A percentile compares a stretch with the other conserved stretches of the same genome.
phyloP scores from a whole-genome alignment of 2,329 filamentous ascomycete species.

The Aureobasidium vineae region DNA sequence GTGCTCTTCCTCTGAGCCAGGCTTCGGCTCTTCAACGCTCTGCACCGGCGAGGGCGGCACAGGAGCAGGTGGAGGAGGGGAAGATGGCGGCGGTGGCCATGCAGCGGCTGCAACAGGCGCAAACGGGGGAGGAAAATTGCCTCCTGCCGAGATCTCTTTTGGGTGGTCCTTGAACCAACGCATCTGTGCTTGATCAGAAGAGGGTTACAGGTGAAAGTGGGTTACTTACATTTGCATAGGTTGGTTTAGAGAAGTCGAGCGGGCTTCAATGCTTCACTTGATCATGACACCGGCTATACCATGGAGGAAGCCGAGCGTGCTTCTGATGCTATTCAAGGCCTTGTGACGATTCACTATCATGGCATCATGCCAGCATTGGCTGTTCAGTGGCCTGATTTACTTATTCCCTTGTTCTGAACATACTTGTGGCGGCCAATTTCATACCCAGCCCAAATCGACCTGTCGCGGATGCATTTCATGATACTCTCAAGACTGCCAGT shows the following conservation, averaged over 20 bases:
- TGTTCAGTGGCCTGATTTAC: neutral
- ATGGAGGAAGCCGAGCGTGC: neutral
- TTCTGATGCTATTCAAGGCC: neutral
- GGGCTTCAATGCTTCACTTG: neutral
- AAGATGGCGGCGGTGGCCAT: neutral
- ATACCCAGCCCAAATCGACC: too few species aligned
- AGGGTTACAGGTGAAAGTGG: neutral
- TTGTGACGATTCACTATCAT: neutral
- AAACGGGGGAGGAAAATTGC: neutral
- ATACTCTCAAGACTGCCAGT: neutral
- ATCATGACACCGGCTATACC: slow-evolving; percentile 1
- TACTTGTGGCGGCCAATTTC: neutral
- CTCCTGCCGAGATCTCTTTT: neutral
- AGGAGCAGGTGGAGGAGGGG: too few species aligned
- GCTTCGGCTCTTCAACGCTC: neutral
- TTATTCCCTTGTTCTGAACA: too few species aligned
- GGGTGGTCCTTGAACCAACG: neutral
- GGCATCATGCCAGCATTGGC: neutral
- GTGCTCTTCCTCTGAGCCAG: neutral
- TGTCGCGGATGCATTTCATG: neutral
- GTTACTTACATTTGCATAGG: neutral
- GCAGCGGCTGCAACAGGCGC: neutral
- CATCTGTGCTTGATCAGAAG: slow-evolving; percentile 4
- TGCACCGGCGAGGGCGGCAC: too few species aligned
- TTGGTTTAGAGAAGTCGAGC: neutral